Percentiles rank a stretch among this genome's conserved stretches.
Evolutionary conservation across 208 protist species (phyloP).

Genomic region (Crithidia expoeki): DNA sequence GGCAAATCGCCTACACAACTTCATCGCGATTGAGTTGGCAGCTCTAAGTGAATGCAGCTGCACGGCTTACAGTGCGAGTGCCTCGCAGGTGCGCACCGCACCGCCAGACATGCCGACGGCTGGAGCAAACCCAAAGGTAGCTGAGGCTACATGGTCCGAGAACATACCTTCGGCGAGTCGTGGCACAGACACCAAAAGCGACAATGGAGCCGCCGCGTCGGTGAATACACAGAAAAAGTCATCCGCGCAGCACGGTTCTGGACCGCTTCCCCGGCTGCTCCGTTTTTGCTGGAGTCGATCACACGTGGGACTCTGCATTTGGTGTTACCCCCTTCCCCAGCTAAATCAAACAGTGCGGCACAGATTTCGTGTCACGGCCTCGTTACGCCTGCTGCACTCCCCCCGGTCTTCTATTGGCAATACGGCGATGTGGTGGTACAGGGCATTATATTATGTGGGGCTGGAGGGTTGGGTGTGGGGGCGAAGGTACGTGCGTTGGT

Average conservation of each 20-base stretch:
- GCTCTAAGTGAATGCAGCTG: slow-evolving; percentile 4
- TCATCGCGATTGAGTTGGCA: slow-evolving; percentile 1
- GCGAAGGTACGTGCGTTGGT: slow-evolving; percentile 20
- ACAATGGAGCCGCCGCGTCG: neutral
- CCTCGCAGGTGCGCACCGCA: slow-evolving; percentile 10
- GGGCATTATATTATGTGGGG: slow-evolving; percentile 38
- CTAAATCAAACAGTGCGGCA: neutral
- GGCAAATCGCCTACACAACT: slow-evolving; percentile 1
- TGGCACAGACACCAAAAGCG: neutral
- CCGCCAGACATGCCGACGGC: neutral
- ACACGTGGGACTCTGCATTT: slow-evolving; percentile 16
- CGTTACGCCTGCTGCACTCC: slow-evolving; percentile 22
- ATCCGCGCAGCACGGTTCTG: too few relatives aligned
- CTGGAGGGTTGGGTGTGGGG: slow-evolving; percentile 22
- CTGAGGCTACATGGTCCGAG: neutral
- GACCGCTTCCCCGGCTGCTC: neutral
- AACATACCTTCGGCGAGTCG: neutral
- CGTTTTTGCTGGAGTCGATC: neutral
- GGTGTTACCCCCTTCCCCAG: neutral
- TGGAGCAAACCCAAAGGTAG: neutral
- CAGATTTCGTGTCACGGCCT: neutral
- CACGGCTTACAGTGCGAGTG: neutral
- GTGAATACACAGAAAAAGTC: neutral
- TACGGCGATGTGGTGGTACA: slow-evolving; percentile 51
- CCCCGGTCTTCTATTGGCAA: slow-evolving; percentile 51